Evolutionary conservation across 495 filamentous ascomycete species (phyloP).

Genomic region (Lineolata rhizophorae): DNA sequence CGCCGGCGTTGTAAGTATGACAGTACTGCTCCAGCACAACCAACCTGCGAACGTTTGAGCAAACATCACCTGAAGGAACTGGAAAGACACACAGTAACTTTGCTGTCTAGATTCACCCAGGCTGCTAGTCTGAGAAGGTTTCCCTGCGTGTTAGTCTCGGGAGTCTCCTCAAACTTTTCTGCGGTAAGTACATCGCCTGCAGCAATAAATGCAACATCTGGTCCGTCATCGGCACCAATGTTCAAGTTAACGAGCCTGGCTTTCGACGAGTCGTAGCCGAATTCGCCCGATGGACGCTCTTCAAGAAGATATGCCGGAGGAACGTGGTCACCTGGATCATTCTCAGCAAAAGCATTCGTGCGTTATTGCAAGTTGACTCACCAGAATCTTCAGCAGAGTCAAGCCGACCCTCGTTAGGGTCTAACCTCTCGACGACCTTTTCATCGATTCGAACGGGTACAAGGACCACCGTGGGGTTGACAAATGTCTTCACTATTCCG

Average conservation of each 20-base stretch:
- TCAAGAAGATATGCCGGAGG: constrained; percentile 49
- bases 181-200: constrained; percentile 29
- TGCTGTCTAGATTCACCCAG: constrained; percentile 60
- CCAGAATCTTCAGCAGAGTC: constrained; percentile 12
- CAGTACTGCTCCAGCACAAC: constrained; percentile 72
- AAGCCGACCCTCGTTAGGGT: constrained; percentile 14
- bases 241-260: constrained; percentile 39
- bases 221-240: constrained; percentile 24
- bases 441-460: constrained; percentile 51
- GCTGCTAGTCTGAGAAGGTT: constrained; percentile 50
- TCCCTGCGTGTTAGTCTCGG: constrained; percentile 33
- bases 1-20: constrained; percentile 53
- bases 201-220: constrained; percentile 27
- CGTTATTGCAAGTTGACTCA: constrained; percentile 6
- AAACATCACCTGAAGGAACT: neutral
- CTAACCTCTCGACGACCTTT: constrained; percentile 17
- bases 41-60: constrained; percentile 17
- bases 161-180: constrained; percentile 23
- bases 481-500: constrained; percentile 40
- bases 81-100: constrained; percentile 25
- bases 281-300: constrained; percentile 53
- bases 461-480: constrained; percentile 62
- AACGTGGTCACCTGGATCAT: constrained; percentile 17
- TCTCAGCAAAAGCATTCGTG: no score
- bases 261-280: constrained; percentile 47